phyloP scores from a whole-genome alignment of 1,284 basidiomycete species.

The Trichosporon inkin region DNA sequence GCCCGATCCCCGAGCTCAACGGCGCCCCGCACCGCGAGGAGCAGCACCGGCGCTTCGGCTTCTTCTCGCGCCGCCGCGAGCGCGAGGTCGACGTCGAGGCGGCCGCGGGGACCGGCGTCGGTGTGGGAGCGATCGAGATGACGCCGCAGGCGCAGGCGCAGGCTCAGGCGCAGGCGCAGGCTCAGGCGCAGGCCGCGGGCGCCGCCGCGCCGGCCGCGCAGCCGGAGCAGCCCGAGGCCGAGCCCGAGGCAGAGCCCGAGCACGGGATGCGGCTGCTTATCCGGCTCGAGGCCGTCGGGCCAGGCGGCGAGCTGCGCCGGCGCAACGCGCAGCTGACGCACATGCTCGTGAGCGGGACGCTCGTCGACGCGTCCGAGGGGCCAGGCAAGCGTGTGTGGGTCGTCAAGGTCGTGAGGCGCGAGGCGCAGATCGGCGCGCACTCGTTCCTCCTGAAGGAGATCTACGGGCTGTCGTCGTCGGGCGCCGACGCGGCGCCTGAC shows the following conservation, averaged over 20 bases:
- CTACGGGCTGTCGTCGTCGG: slow-evolving; percentile 64
- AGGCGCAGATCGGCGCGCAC: slow-evolving; percentile 75
- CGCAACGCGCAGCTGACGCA: slow-evolving; percentile 81
- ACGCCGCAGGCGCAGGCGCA: slow-evolving; percentile 37
- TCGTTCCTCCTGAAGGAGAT: slow-evolving; percentile 90
- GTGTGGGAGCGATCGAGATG: slow-evolving; percentile 38
- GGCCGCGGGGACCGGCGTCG: background rate
- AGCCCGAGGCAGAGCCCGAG: slow-evolving; percentile 54
- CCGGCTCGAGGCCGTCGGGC: slow-evolving; percentile 68
- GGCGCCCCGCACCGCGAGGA: background rate
- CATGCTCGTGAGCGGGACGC: slow-evolving; percentile 73
- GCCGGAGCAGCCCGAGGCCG: slow-evolving; percentile 37
- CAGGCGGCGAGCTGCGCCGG: slow-evolving; percentile 57
- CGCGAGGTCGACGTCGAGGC: slow-evolving; percentile 38
- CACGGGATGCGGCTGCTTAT: slow-evolving; percentile 72
- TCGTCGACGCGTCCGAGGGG: slow-evolving; percentile 45
- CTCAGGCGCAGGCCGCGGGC: slow-evolving; percentile 25
- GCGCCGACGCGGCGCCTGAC: slow-evolving; percentile 48
- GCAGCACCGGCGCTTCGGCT: slow-evolving; percentile 32
- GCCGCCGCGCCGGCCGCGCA: slow-evolving; percentile 40
- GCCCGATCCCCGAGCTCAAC: slow-evolving; percentile 31
- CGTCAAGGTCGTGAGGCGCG: slow-evolving; percentile 80
- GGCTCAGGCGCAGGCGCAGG: slow-evolving; percentile 25
- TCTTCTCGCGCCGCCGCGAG: slow-evolving; percentile 29
- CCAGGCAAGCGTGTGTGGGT: slow-evolving; percentile 65